Evolutionary conservation across 208 protist genomes (phyloP).

Genomic region (Balamuthia mandrillaris): DNA sequence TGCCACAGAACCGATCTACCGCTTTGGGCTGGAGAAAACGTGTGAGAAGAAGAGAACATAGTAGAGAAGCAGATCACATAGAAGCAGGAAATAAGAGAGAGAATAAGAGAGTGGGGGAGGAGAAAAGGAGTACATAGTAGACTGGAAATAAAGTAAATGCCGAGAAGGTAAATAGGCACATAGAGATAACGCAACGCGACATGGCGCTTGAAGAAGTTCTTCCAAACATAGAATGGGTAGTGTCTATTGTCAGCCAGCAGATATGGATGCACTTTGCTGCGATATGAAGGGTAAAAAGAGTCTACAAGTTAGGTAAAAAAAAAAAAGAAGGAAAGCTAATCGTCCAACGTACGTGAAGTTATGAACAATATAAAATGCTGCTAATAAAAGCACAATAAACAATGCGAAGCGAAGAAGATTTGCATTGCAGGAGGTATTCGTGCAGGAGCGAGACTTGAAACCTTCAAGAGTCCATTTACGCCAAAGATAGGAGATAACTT

Average conservation of each 20-base stretch:
- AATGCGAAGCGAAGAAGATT: background rate
- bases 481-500: background rate
- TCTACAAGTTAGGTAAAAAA: background rate
- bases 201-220: constrained; percentile 25
- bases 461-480: background rate
- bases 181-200: constrained; percentile 6
- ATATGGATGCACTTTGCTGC: constrained; percentile 33
- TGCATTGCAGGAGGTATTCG: no score
- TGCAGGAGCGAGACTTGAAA: no score
- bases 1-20: background rate
- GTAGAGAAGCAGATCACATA: background rate
- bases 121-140: background rate
- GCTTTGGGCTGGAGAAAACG: background rate
- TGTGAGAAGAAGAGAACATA: background rate
- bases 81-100: background rate
- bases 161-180: background rate
- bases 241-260: constrained; percentile 50
- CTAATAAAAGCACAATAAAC: background rate
- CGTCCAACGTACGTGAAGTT: background rate
- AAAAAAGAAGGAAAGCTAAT: background rate
- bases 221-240: constrained; percentile 49
- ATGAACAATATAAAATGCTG: background rate
- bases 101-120: background rate
- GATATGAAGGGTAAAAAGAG: background rate
- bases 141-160: background rate